Conservation (phyloP, 441 rosid genomes). For the Aquilaria agallochum region DNA sequence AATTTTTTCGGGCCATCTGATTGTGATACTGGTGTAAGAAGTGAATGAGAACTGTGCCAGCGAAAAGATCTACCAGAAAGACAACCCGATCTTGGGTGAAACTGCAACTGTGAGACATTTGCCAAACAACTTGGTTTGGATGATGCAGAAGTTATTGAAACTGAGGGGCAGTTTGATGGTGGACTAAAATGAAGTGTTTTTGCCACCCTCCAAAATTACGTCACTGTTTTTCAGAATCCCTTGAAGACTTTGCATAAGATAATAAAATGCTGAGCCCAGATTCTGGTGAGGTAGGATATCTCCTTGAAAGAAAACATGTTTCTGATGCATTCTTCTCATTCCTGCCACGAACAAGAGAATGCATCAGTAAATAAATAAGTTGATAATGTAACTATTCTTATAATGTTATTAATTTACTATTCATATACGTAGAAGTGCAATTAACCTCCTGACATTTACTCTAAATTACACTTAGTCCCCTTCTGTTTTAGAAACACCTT, state of each 20-base stretch:
- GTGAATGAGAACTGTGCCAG: conserved; percentile 30
- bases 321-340: conserved; percentile 33
- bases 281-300: conserved; percentile 27
- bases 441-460: no score
- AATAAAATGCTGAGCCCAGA: conserved; percentile 28
- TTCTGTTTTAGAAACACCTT: no score
- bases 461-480: no score
- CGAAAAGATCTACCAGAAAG: conserved; percentile 24
- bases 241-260: conserved; percentile 22
- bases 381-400: not conserved
- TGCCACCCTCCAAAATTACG: conserved; percentile 21
- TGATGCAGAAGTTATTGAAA: conserved; percentile 22
- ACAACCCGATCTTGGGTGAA: conserved; percentile 25
- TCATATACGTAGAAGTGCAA: no score
- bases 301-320: conserved; percentile 23
- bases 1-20: conserved; percentile 24
- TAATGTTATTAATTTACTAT: no score
- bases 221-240: conserved; percentile 19
- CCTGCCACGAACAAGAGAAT: conserved; percentile 19
- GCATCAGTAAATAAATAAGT: conserved; percentile 7
- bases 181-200: conserved; percentile 33
- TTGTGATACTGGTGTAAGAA: conserved; percentile 28
- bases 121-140: conserved; percentile 26
- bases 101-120: conserved; percentile 20
- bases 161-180: conserved; percentile 15